A percentile compares a stretch with the other conserved stretches of the same genome.
Evolutionary conservation across 1,284 basidiomycete species (phyloP).

Genomic region (Chalciporus piperatoides): DNA sequence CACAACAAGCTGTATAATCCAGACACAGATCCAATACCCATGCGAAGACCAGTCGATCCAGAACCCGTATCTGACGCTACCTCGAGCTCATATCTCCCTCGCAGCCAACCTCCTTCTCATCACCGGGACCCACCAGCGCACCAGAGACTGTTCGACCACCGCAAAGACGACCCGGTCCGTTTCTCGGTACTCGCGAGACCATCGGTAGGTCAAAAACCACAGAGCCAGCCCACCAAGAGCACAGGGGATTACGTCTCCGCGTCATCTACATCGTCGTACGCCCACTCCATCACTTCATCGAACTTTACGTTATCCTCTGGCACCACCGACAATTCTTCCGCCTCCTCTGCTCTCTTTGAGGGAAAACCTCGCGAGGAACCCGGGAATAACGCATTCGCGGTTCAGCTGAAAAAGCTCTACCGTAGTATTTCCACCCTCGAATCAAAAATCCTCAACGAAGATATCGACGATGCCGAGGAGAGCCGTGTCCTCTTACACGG

Average conservation of each 20-base stretch:
- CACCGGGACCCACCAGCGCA: conserved; percentile 36
- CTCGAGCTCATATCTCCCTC: conserved; percentile 49
- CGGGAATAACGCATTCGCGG: conserved; percentile 64
- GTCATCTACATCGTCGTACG: conserved; percentile 74
- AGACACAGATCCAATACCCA: conserved; percentile 60
- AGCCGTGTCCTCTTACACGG: conserved; percentile 55
- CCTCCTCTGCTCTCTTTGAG: conserved; percentile 65
- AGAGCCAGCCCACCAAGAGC: conserved; percentile 50
- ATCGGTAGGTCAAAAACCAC: conserved; percentile 36
- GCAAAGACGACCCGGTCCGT: conserved; percentile 80
- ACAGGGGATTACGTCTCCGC: conserved; percentile 70
- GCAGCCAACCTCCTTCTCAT: conserved; percentile 32
- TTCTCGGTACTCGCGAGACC: conserved; percentile 65
- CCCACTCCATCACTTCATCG: conserved; percentile 67
- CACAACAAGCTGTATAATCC: conserved; percentile 65
- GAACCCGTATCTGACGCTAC: conserved; percentile 56
- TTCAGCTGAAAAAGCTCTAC: conserved; percentile 79
- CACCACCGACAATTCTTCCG: conserved; percentile 69
- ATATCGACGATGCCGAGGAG: conserved; percentile 49
- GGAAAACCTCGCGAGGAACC: conserved; percentile 48
- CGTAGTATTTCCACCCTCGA: conserved; percentile 72
- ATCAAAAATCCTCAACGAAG: conserved; percentile 64
- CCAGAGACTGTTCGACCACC: conserved; percentile 77
- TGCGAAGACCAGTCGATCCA: conserved; percentile 58
- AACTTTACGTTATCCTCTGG: conserved; percentile 70